Evolutionary conservation across 2,329 filamentous ascomycete genomes (phyloP).

Genomic region (Colletotrichum cuscutae): DNA sequence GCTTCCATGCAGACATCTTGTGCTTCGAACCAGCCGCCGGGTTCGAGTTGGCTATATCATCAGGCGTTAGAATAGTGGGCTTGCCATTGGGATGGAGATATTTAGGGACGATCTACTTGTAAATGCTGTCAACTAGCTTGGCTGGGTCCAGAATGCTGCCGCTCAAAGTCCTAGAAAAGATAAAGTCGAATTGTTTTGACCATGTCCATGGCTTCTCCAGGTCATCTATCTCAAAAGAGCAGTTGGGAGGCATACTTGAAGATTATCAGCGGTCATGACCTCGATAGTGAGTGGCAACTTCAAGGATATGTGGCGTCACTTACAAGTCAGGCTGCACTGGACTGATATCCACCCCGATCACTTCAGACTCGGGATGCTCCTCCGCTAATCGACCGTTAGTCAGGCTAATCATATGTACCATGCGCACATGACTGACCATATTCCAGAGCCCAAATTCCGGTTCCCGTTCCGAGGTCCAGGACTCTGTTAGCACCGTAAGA

Average conservation of each 20-base stretch:
- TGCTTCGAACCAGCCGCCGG: conserved; percentile 47
- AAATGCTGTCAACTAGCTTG: conserved; percentile 40
- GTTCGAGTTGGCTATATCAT: conserved; percentile 39
- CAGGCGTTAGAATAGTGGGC: neutral
- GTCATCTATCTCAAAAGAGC: conserved; percentile 54
- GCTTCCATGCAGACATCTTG: conserved; percentile 43
- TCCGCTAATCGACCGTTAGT: conserved; percentile 37
- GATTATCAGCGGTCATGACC: neutral
- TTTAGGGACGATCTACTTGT: conserved; percentile 17
- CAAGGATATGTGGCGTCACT: neutral
- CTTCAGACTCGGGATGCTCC: conserved; percentile 44
- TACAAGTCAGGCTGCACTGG: conserved; percentile 32
- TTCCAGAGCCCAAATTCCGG: conserved; percentile 41
- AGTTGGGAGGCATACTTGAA: conserved; percentile 53
- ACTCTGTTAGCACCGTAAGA: conserved; percentile 36
- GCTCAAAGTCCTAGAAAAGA: conserved; percentile 46
- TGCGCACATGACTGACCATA: conserved; percentile 35
- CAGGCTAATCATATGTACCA: no score
- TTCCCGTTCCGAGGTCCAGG: conserved; percentile 41
- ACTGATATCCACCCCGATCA: conserved; percentile 33
- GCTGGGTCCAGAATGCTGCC: conserved; percentile 42
- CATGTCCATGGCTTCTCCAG: conserved; percentile 48
- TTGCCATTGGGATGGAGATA: no score
- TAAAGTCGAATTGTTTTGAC: conserved; percentile 46
- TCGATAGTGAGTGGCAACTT: no score